Base-by-base conservation (phyloP, 768 basidiomycete genomes). In the Neoboletus brunneissimus region DNA sequence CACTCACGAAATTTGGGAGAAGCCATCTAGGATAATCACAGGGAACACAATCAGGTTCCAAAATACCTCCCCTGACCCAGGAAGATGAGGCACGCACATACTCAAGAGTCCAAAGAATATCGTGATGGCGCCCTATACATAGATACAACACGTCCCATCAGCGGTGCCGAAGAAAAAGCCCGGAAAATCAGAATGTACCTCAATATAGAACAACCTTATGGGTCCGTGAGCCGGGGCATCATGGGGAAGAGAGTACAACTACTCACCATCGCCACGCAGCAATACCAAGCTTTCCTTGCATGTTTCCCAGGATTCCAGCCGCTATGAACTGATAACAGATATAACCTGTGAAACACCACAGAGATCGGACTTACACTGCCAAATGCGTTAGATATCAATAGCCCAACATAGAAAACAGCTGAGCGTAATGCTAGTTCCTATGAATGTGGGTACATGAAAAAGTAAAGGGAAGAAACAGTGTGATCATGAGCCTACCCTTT, bases 231-330 rank as follows among this genome's bases (percentile, higher is more conserved):
- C 20, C 1, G 6, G 50, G 42, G n/a, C 29, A 29, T 38, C 44
- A 16, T 27, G 27, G 25, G n/a, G 29, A 34, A 41, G 27, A 48
- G 27, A 16, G 34, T 49, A n/a, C 11, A 20, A n/a, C 20, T 13
- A 54, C 74, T 56, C 58, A 84, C 85, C 83, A 90, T 75, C 85
- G 65, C 88, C 88, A 90, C 11, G 85, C 87, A 29, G 83, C 67
- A 41, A 87, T 83, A 2, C 87, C 88, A 5, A 80, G 73, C 49
- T 76, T 77, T 1, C 86, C 87, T 57, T 91, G 80, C 87, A 90
- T 86, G 42, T 76, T 78, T 1, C 76, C 73, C 16, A 92, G 76
- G 52, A 90, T 86, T 12, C 86, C 88, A n/a, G 88, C 88, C 16
- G 87, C 89, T 64, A 89, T 81, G 8, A 89, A 67, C 82, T 87